Evolutionary conservation across 805 yeast genomes (phyloP).

Genomic region (Hanseniaspora valbyensis): DNA sequence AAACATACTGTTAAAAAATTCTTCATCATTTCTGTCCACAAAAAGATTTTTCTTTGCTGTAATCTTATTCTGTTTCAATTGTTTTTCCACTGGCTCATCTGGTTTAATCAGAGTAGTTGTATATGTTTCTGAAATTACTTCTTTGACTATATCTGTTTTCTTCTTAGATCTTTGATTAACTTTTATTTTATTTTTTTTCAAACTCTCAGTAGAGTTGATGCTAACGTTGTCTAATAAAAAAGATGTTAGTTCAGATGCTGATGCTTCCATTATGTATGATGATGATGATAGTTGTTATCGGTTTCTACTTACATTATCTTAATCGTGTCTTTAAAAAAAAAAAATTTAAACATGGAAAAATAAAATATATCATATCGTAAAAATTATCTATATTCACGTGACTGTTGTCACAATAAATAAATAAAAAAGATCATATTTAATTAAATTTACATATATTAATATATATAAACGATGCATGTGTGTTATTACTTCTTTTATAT

Average conservation of each 20-base stretch:
- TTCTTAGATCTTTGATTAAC: background rate
- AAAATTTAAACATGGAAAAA: no score
- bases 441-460: background rate
- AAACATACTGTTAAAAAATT: conserved; percentile 9
- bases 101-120: background rate
- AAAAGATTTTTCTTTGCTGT: background rate
- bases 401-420: no score
- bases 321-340: no score
- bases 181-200: no score
- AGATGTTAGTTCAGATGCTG: conserved; percentile 13
- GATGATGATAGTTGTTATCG: background rate
- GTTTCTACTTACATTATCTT: background rate
- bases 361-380: no score
- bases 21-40: conserved; percentile 1
- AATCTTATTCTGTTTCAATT: background rate
- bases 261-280: background rate
- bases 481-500: no score
- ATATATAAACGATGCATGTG: background rate
- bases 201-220: no score
- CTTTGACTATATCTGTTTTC: background rate
- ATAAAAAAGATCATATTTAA: no score
- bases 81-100: background rate
- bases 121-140: background rate
- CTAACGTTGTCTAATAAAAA: conserved; percentile 7
- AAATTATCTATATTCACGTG: background rate